These are phyloP conservation scores for Nothomitra cinnamomea DNA, from an alignment of 2,329 filamentous ascomycete genomes.

Conservation along the genomic window DNA sequence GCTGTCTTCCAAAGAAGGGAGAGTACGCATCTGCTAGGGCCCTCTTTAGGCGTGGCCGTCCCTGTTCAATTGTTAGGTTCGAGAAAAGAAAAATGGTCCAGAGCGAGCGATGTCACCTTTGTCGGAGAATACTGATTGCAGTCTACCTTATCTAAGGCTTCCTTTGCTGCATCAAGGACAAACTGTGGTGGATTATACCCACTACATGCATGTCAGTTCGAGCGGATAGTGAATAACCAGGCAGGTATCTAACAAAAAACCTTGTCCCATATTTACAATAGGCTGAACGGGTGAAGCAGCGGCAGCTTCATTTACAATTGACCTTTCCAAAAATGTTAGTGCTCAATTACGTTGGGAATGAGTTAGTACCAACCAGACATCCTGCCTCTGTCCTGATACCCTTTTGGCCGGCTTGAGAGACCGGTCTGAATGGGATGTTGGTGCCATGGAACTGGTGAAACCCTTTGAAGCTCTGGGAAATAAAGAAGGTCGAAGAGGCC, in stretches of 20 bases:
- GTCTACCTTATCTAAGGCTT: conserved; percentile 75
- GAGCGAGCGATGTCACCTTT: conserved; percentile 33
- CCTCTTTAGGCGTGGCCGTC: conserved; percentile 77
- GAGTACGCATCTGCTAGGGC: conserved; percentile 87
- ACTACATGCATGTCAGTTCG: conserved; percentile 15
- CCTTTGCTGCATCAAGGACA: conserved; percentile 79
- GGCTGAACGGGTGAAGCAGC: conserved; percentile 45
- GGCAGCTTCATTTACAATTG: conserved; percentile 51
- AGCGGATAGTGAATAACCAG: neutral
- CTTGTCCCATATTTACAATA: conserved; percentile 54
- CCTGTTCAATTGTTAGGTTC: conserved; percentile 25
- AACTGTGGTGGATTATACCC: conserved; percentile 91
- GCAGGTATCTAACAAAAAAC: conserved; percentile 31
- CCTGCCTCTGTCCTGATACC: conserved; percentile 36
- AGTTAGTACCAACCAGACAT: too few species aligned
- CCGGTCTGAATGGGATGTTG: neutral
- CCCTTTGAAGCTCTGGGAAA: neutral
- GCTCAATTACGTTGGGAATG: too few species aligned
- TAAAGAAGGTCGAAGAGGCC: neutral
- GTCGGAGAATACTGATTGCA: conserved; percentile 99
- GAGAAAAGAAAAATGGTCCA: neutral
- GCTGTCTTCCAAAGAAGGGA: conserved; percentile 62
- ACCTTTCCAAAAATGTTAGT: conserved; percentile 27
- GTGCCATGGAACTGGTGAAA: neutral
- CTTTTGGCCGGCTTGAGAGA: conserved; percentile 36